Evolutionary conservation across 306 rosid genomes (phyloP).

Genomic region (Rosa multiflora): DNA sequence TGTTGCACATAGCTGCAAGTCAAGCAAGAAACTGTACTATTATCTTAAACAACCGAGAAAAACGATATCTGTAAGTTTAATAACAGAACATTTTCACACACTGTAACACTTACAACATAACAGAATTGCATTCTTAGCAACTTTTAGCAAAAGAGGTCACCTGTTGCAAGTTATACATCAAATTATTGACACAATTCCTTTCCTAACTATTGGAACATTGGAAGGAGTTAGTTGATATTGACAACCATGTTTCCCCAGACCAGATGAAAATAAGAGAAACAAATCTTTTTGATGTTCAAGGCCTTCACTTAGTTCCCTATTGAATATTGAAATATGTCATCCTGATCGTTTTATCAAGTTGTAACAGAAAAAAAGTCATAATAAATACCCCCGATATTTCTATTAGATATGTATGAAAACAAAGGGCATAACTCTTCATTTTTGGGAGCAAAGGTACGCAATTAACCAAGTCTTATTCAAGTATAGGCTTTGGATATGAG

Average conservation of each 20-base stretch:
- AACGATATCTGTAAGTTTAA: background rate
- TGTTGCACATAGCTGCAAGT: constrained; percentile 86
- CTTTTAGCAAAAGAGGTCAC: background rate
- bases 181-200: background rate
- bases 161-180: background rate
- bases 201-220: background rate
- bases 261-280: background rate
- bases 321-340: background rate
- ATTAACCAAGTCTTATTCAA: background rate
- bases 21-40: constrained; percentile 22
- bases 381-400: background rate
- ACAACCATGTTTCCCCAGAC: background rate
- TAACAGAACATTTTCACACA: constrained; percentile 4
- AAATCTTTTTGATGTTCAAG: background rate
- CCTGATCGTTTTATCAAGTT: background rate
- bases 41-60: constrained; percentile 2
- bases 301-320: background rate
- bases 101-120: background rate
- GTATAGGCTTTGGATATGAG: background rate
- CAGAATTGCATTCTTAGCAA: background rate
- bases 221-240: background rate
- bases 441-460: background rate
- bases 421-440: background rate
- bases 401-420: background rate
- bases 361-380: background rate